Evolutionary conservation across 2,329 filamentous ascomycete species (phyloP), one percentile per base, ranked within the genome.

Genomic region (Tolypocladium sp.): DNA sequence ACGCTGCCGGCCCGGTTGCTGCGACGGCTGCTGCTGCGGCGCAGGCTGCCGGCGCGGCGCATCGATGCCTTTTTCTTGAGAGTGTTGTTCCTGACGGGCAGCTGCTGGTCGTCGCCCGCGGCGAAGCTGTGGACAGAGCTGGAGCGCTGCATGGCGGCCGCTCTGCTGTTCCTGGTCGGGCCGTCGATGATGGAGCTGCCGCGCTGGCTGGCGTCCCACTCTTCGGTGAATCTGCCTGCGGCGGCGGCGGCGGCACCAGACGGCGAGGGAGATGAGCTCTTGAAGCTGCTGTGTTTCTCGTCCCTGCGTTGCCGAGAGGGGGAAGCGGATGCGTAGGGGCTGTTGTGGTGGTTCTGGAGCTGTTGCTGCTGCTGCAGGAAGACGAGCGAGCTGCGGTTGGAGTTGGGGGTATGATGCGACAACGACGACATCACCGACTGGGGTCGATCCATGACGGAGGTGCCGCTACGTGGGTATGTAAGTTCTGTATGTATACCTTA

Each of bases 1-100:
- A 97, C 91, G 71, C 92, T 96, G 58, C 92, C 92, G 35, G 92
- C 91, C 69, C 87, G 88, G 75, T 90, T 84, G 72, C 91, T 96
- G 66, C 87, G 84, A 58, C 89, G 86, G 73, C 92, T 97, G 63
- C 86, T 81, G 70, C 87, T 92, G 66, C 92, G 88, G 73, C 87
- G 89, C 64, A 96, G 70, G 69, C 91, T 95, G 44, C 79, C 82
- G 61, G 81, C 85, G 67, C 89, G 84, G 64, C 87, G 87, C 60
- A 97, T 71, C 12, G 92, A 96, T 30, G 79, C 79, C 74, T 91
- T 94, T 80, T 97, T 97, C 79, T 91, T 94, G 66, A 97, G 79
- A 0, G 92, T 97, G 61, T 91, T 90, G 55, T 76, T 75, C 49
- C 82, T 74, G 56, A 76, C 74, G 35, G 81, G 73, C 46, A 75